Evolutionary conservation across 1,284 basidiomycete species (phyloP).

Genomic region (Fomitopsis schrenkii): DNA sequence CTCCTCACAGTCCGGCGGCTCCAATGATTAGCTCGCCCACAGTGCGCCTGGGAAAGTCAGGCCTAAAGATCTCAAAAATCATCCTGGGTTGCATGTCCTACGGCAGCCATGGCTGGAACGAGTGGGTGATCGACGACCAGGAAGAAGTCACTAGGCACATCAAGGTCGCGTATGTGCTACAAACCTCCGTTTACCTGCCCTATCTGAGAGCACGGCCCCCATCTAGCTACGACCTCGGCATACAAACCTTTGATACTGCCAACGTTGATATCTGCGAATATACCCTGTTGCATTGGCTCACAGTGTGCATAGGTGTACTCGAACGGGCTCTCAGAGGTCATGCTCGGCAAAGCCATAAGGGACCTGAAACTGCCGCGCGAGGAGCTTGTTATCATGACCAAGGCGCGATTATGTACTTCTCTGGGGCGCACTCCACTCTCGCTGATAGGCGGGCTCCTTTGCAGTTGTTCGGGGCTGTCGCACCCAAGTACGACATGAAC

Average conservation of each 20-base stretch:
- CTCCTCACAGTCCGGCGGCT: too few relatives aligned
- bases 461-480: constrained; percentile 10
- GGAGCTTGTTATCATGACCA: constrained; percentile 54
- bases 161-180: constrained; percentile 30
- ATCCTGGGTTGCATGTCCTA: constrained; percentile 44
- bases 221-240: constrained; percentile 35
- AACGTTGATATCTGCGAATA: constrained; percentile 24
- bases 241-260: constrained; percentile 50
- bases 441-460: background rate
- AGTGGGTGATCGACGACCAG: constrained; percentile 36
- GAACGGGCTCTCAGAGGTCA: constrained; percentile 47
- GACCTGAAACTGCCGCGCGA: constrained; percentile 51
- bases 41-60: constrained; percentile 42
- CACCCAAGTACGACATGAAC: constrained; percentile 38
- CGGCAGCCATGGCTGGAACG: constrained; percentile 31
- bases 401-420: constrained; percentile 25
- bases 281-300: background rate
- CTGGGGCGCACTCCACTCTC: background rate
- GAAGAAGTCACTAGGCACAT: constrained; percentile 35
- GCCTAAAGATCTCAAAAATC: constrained; percentile 40
- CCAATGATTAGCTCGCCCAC: background rate
- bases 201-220: background rate
- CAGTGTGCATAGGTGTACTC: constrained; percentile 32
- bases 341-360: constrained; percentile 61
- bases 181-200: too few relatives aligned